These are phyloP conservation scores for Psilocybe azurescens DNA, from an alignment of 768 basidiomycete species.

Conservation along the genomic window DNA sequence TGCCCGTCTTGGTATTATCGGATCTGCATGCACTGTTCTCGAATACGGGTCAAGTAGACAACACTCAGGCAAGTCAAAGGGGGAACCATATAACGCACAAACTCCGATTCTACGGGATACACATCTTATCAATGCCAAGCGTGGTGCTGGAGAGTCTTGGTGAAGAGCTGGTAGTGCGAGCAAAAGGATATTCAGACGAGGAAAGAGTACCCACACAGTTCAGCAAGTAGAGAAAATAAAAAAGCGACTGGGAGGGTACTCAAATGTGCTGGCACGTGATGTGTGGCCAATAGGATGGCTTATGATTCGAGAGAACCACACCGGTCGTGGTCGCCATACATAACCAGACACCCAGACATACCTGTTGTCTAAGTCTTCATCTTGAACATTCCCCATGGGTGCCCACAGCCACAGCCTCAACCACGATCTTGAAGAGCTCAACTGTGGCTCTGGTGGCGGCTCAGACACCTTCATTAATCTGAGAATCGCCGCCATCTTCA, in stretches of 20 bases:
- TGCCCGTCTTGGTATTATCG: conserved; percentile 54
- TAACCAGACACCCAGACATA: conserved; percentile 18
- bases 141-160: conserved; percentile 37
- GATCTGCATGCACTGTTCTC: conserved; percentile 55
- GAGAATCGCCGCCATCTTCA: conserved; percentile 76
- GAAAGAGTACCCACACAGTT: not conserved
- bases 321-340: conserved; percentile 32
- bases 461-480: conserved; percentile 52
- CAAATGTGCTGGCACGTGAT: conserved; percentile 24
- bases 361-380: conserved; percentile 13
- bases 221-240: conserved; percentile 4
- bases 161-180: conserved; percentile 39
- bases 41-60: conserved; percentile 1
- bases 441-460: conserved; percentile 61
- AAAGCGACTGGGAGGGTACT: conserved; percentile 36
- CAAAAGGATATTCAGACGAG: conserved; percentile 7
- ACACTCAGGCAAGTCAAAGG: not conserved
- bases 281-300: conserved; percentile 11
- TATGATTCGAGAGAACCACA: conserved; percentile 33
- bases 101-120: conserved; percentile 72
- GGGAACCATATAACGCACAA: conserved; percentile 58
- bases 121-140: conserved; percentile 55
- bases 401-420: conserved; percentile 1
- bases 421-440: conserved; percentile 26
- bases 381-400: conserved; percentile 13